Percentiles rank a stretch among this genome's conserved stretches.
phyloP scores from a whole-genome alignment of 2,329 filamentous ascomycete species.

The Fusarium guadeloupense region DNA sequence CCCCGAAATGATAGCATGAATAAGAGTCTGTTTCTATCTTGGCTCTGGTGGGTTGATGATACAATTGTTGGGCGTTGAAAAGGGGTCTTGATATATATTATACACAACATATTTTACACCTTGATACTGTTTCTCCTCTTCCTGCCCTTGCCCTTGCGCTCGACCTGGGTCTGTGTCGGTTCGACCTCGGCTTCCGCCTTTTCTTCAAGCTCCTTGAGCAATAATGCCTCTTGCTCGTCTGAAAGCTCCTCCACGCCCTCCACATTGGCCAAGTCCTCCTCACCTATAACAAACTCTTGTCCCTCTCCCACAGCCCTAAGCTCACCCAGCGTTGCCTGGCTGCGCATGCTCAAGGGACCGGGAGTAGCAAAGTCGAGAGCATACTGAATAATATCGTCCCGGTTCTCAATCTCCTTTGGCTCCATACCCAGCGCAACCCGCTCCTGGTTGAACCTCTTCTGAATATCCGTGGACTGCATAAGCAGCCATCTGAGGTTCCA shows the following conservation, averaged over 20 bases:
- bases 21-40: conserved; percentile 24
- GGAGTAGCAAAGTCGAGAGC: conserved; percentile 55
- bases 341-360: conserved; percentile 50
- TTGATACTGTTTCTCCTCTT: conserved; percentile 30
- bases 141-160: conserved; percentile 20
- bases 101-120: conserved; percentile 40
- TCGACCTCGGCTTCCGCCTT: conserved; percentile 30
- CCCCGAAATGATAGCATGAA: conserved; percentile 25
- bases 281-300: conserved; percentile 60
- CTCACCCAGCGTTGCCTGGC: conserved; percentile 50
- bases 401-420: conserved; percentile 49
- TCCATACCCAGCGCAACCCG: conserved; percentile 71
- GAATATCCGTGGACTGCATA: conserved; percentile 77
- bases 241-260: conserved; percentile 53
- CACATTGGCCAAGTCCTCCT: conserved; percentile 50
- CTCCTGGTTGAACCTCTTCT: conserved; percentile 72
- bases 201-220: conserved; percentile 51
- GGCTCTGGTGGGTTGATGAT: conserved; percentile 35
- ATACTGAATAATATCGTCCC: conserved; percentile 52
- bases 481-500: conserved; percentile 92
- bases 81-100: conserved; percentile 44
- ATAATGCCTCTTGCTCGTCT: conserved; percentile 49
- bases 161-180: too few species aligned
- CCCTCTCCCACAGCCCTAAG: conserved; percentile 46
- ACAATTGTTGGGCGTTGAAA: conserved; percentile 41